Percentiles rank a stretch among this genome's conserved stretches.
Conservation (phyloP, 2,329 filamentous ascomycete species). For the Ophiostoma angusticollis region DNA sequence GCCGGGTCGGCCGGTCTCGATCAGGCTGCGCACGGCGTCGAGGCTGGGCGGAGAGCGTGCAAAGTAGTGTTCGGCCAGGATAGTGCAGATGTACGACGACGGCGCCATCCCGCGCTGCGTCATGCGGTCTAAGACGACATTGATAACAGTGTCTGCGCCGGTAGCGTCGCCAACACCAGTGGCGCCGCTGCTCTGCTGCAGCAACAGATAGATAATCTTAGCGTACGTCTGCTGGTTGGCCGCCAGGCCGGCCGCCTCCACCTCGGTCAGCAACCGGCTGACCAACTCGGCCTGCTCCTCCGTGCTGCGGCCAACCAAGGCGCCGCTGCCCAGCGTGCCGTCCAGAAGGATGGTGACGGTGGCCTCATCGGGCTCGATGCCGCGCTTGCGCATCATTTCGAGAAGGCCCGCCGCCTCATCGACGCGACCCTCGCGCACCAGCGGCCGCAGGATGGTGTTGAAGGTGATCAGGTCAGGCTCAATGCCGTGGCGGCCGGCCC, state of each 20-base stretch:
- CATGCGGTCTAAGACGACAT: constrained; percentile 52
- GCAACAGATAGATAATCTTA: constrained; percentile 54
- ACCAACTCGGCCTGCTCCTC: constrained; percentile 22
- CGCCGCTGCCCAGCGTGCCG: constrained; percentile 31
- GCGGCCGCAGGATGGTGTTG: constrained; percentile 54
- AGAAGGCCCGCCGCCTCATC: constrained; percentile 41
- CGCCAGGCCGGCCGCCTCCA: constrained; percentile 43
- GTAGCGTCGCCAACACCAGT: neutral
- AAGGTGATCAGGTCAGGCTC: constrained; percentile 46
- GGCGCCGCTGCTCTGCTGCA: constrained; percentile 20
- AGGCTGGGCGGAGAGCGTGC: constrained; percentile 43
- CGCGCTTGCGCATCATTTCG: constrained; percentile 41
- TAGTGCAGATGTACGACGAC: constrained; percentile 59
- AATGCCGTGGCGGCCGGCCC: constrained; percentile 44
- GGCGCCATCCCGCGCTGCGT: constrained; percentile 35
- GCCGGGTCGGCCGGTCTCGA: constrained; percentile 32
- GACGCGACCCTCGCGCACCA: constrained; percentile 36
- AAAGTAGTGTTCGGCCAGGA: constrained; percentile 58
- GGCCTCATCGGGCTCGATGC: constrained; percentile 46
- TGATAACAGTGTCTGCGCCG: constrained; percentile 35
- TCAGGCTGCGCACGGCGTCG: constrained; percentile 44
- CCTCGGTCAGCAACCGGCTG: constrained; percentile 40
- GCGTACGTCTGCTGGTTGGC: constrained; percentile 53
- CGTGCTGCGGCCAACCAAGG: constrained; percentile 21
- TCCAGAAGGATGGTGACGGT: constrained; percentile 66